These are phyloP conservation scores for Bathelium albidoporum DNA, from an alignment of 495 filamentous ascomycete genomes.

Conservation along the genomic window DNA sequence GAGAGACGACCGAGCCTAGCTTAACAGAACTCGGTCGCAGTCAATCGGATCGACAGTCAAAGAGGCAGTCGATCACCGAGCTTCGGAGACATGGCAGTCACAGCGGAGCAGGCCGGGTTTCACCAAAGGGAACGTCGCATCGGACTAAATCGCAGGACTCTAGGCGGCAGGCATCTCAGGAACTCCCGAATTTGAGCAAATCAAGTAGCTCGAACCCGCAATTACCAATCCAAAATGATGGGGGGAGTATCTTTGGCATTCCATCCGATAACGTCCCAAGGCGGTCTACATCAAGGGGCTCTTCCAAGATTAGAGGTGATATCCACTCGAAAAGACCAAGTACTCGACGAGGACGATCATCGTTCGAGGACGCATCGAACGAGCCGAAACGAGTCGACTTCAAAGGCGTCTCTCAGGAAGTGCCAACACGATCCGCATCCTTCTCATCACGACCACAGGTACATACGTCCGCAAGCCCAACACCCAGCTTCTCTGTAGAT, in stretches of 20 bases:
- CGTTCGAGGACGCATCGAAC: conserved; percentile 24
- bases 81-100: neutral
- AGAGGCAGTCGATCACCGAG: neutral
- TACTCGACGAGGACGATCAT: conserved; percentile 8
- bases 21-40: conserved; percentile 24
- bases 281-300: neutral
- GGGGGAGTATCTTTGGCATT: neutral
- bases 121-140: conserved; percentile 7
- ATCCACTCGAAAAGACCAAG: conserved; percentile 6
- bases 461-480: neutral
- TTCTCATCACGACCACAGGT: neutral
- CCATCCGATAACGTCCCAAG: neutral
- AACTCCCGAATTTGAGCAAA: neutral
- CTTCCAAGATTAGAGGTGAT: neutral
- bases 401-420: conserved; percentile 29
- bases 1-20: conserved; percentile 35
- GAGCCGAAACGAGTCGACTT: conserved; percentile 26
- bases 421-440: conserved; percentile 23
- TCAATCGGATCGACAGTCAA: conserved; percentile 1
- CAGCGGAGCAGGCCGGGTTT: neutral
- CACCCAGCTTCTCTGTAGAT: neutral
- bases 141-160: neutral
- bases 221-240: neutral
- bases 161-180: neutral
- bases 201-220: neutral